Base-by-base conservation (phyloP, 2,329 filamentous ascomycete species). In the Gyromitra esculenta region DNA sequence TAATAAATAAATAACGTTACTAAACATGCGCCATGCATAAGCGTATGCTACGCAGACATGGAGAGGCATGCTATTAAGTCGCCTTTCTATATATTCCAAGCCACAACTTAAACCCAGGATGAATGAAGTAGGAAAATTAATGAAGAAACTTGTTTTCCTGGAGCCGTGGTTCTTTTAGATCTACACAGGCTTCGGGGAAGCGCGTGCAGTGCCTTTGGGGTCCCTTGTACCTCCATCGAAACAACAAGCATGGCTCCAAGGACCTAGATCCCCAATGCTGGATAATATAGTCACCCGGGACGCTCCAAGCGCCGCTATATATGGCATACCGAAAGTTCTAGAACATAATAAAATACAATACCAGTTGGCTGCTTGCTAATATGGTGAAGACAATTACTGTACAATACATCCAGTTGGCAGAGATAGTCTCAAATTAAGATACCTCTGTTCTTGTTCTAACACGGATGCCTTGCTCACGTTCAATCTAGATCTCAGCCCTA, bases 251-350 rank as follows among this genome's bases (percentile, higher is more conserved):
- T 52, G 18, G 18, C n/a, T 25, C 48, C 7, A 21, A 52, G 48
- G 18, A 8, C 15, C 48, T 52, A 21, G 18, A 21, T 52, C 48
- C 43, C 48, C 48, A 52, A 52, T 8, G 48, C 48, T 18, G 48
- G 18, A n/a, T 52, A 52, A n/a, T 52, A 52, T 21, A 52, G 18
- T 52, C 8, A 18, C 18, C 5, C 5, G 18, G 25, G 18, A 52
- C 48, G 48, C 48, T 52, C 18, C 48, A n/a, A 52, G 41, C 60
- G 41, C 39, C 1, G 18, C 18, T 21, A 21, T 21, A 1, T 21
- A 48, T 43, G 60, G 48, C 60, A 63, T 43, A 31, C 21, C 31
- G 43, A 13, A 62, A 35, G 37, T 43, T 52, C 48, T 52, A 52
- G 48, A 43, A 31, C n/a, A 9, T 18, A 45, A 50, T 21, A 21